phyloP scores from a whole-genome alignment of 441 rosid species.

The Aquilaria agallochum region DNA sequence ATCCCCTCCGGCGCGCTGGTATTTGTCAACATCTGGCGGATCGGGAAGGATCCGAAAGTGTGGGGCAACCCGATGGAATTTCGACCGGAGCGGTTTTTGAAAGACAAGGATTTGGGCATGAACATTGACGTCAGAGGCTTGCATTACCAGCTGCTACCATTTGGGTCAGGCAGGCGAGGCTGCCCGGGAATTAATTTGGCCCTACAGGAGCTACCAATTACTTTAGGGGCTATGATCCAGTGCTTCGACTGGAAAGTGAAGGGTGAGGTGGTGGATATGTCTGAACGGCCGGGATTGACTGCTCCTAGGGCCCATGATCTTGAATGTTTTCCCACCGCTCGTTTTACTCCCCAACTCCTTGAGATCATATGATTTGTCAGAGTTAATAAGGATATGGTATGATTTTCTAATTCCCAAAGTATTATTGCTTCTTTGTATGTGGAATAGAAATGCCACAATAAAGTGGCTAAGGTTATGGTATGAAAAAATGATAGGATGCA shows the following conservation, averaged over 20 bases:
- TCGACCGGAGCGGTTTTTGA: conserved; percentile 25
- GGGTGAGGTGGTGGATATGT: conserved; percentile 17
- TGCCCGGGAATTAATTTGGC: conserved; percentile 33
- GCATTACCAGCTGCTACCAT: conserved; percentile 31
- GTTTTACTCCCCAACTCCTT: neutral
- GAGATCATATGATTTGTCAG: too few species aligned
- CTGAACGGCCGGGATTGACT: conserved; percentile 28
- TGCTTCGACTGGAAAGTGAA: conserved; percentile 34
- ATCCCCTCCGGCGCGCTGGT: conserved; percentile 11
- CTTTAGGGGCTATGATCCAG: conserved; percentile 32
- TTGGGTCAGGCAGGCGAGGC: conserved; percentile 39
- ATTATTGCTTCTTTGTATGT: too few species aligned
- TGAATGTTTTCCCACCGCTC: conserved; percentile 18
- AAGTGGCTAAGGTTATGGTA: too few species aligned
- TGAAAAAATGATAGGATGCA: too few species aligned
- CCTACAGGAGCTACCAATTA: conserved; percentile 19
- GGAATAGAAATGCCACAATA: too few species aligned
- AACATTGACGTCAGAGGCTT: conserved; percentile 27
- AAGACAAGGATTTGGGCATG: neutral
- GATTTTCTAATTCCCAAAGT: too few species aligned
- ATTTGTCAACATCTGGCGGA: conserved; percentile 25
- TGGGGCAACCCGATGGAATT: conserved; percentile 29
- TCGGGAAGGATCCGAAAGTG: conserved; percentile 21
- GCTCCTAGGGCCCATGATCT: conserved; percentile 30
- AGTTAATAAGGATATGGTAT: too few species aligned